Conservation (phyloP, 345 rosid species). For the Acer negundo region DNA sequence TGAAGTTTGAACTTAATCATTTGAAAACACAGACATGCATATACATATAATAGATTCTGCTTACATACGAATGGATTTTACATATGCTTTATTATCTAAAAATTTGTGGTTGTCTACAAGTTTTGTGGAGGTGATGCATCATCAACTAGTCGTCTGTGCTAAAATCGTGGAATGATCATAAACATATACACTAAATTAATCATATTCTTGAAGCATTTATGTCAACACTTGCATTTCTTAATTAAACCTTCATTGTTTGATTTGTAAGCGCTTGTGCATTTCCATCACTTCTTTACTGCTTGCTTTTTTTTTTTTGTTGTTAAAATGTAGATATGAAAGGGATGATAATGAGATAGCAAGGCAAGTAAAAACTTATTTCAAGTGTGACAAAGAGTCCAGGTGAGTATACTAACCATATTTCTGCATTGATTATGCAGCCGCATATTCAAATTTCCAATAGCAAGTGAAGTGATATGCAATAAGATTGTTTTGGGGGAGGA, state of each 20-base stretch:
- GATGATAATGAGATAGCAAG: too few species aligned
- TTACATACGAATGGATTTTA: background rate
- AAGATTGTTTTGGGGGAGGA: background rate
- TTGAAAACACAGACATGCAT: conserved; percentile 8
- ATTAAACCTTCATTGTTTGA: too few species aligned
- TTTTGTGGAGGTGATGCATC: background rate
- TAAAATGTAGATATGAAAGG: too few species aligned
- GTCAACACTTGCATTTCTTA: too few species aligned
- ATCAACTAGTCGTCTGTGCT: background rate
- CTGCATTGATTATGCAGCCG: conserved; percentile 10
- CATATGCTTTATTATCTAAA: background rate
- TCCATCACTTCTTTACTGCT: background rate
- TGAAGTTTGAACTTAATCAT: conserved; percentile 19
- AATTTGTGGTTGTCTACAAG: background rate
- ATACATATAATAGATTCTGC: background rate
- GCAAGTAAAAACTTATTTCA: too few species aligned
- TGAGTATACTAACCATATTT: background rate
- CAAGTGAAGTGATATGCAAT: background rate
- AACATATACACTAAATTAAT: background rate
- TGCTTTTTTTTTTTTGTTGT: too few species aligned
- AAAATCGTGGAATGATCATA: background rate
- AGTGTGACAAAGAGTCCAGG: too few species aligned
- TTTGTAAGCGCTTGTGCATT: background rate
- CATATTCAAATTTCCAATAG: background rate
- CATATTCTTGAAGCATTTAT: background rate